Evolutionary conservation across 108 stramenopile genomes (phyloP).

Genomic region (Cyclotella kingstonii): DNA sequence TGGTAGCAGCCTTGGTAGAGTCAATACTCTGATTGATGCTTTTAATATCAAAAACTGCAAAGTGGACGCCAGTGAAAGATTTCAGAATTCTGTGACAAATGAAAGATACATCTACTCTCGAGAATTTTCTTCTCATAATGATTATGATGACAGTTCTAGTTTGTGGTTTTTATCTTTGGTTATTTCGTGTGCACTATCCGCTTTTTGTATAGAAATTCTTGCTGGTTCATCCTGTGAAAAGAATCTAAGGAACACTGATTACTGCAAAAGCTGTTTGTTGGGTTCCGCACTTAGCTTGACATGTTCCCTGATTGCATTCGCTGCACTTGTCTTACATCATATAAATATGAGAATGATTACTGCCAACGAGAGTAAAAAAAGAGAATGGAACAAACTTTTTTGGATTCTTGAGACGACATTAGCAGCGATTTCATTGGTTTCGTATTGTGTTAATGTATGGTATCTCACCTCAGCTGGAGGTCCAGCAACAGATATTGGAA

Average conservation of each 20-base stretch:
- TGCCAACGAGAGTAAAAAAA: constrained; percentile 18
- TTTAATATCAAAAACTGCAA: not conserved
- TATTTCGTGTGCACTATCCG: constrained; percentile 24
- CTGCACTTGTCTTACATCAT: constrained; percentile 12
- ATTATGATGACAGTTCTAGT: constrained; percentile 17
- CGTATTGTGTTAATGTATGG: constrained; percentile 21
- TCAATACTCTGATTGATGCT: not conserved
- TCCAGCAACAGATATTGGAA: constrained; percentile 19
- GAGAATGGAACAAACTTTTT: not conserved
- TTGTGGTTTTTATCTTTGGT: constrained; percentile 30
- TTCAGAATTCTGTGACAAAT: not conserved
- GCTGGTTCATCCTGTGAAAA: constrained; percentile 4
- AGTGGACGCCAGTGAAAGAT: not conserved
- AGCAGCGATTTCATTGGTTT: constrained; percentile 10
- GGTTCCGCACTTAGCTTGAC: constrained; percentile 19
- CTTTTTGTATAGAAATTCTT: constrained; percentile 9
- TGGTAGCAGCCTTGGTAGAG: too few relatives aligned
- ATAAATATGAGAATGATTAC: too few relatives aligned
- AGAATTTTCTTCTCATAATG: constrained; percentile 10
- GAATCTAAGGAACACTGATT: constrained; percentile 14
- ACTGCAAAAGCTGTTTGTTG: constrained; percentile 24
- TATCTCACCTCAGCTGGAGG: constrained; percentile 24
- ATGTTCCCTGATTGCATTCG: constrained; percentile 10
- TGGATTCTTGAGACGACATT: constrained; percentile 10
- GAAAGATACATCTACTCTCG: not conserved